Conservation (phyloP, 768 basidiomycete genomes). For the Mycena sanguinolenta region DNA sequence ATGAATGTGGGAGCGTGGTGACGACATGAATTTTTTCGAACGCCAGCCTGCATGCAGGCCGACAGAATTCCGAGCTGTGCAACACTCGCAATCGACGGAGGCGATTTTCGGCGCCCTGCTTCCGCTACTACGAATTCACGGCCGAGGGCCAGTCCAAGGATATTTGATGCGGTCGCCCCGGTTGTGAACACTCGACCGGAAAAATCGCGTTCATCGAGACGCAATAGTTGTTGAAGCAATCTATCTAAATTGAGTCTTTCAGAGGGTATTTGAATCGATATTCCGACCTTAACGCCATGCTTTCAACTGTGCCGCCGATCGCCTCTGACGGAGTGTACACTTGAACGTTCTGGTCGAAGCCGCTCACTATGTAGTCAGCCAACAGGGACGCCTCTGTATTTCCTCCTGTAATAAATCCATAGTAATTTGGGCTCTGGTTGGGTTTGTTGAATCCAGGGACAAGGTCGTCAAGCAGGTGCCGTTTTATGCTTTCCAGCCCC, state of each 20-base stretch:
- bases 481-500: constrained; percentile 26
- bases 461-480: constrained; percentile 28
- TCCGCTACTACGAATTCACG: constrained; percentile 29
- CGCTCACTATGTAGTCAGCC: constrained; percentile 27
- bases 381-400: constrained; percentile 25
- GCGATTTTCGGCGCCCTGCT: constrained; percentile 28
- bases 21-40: constrained; percentile 30
- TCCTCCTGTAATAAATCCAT: constrained; percentile 31
- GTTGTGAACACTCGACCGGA: constrained; percentile 30
- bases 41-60: constrained; percentile 25
- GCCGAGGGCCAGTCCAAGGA: constrained; percentile 27
- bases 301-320: constrained; percentile 20
- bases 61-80: constrained; percentile 26
- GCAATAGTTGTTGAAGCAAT: constrained; percentile 31
- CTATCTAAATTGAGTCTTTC: constrained; percentile 6
- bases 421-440: constrained; percentile 29
- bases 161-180: constrained; percentile 30
- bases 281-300: constrained; percentile 21
- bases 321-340: constrained; percentile 20
- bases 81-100: constrained; percentile 18
- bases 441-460: constrained; percentile 28
- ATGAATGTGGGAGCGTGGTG: constrained; percentile 30
- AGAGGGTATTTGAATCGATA: too few species aligned
- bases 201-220: constrained; percentile 20
- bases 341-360: constrained; percentile 31